Percentiles rank a stretch among this genome's conserved stretches.
Evolutionary conservation across 176 grass and related monocot genomes (phyloP).

Genomic region (Alloteropsis semialata): DNA sequence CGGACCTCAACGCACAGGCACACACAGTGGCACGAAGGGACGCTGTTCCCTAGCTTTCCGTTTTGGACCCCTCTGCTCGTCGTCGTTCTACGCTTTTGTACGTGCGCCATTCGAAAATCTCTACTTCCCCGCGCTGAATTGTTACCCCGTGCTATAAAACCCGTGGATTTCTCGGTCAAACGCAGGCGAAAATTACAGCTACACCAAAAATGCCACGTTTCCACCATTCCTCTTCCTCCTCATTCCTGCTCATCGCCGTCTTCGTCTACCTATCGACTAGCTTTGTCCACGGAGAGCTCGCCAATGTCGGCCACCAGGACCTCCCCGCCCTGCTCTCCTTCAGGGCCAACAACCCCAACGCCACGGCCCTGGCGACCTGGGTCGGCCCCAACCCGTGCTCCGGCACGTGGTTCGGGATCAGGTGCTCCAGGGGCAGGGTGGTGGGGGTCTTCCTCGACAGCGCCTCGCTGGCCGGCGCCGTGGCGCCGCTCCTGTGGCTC

Average conservation of each 20-base stretch:
- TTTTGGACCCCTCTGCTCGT: conserved; percentile 47
- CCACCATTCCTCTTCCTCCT: neutral
- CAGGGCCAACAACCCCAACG: conserved; percentile 39
- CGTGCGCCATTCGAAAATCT: conserved; percentile 30
- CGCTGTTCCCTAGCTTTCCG: conserved; percentile 26
- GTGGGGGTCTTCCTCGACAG: conserved; percentile 46
- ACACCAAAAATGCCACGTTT: conserved; percentile 3
- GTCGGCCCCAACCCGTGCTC: conserved; percentile 53
- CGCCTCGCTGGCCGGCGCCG: conserved; percentile 31
- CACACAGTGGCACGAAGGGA: neutral
- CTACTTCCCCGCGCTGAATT: neutral
- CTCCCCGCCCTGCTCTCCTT: conserved; percentile 43
- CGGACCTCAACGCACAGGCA: neutral
- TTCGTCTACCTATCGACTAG: conserved; percentile 2
- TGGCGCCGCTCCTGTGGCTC: conserved; percentile 51
- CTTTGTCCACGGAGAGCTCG: neutral
- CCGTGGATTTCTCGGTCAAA: neutral
- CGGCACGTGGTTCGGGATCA: conserved; percentile 46
- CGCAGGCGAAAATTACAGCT: neutral
- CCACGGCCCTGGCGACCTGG: conserved; percentile 35
- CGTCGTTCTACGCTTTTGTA: neutral
- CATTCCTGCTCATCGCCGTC: neutral
- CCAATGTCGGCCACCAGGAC: conserved; percentile 39
- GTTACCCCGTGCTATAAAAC: conserved; percentile 34
- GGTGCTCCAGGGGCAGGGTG: conserved; percentile 49